A percentile compares a stretch with the other conserved stretches of the same genome.
Conservation (phyloP, 176 grass and related monocot species). For the Lolium perenne region DNA sequence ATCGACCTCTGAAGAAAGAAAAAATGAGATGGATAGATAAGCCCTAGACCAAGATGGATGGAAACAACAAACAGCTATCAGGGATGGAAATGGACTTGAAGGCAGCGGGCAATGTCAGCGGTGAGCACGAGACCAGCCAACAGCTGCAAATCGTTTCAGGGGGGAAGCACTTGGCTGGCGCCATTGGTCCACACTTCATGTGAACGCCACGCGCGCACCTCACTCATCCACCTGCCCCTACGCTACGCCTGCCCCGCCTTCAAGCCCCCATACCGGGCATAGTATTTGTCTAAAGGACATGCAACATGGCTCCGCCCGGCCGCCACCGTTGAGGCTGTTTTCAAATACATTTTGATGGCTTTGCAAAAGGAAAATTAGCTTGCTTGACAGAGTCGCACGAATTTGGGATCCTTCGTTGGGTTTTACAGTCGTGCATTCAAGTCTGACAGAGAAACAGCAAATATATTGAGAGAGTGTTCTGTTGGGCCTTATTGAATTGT, state of each 20-base stretch:
- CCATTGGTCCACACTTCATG: constrained; percentile 54
- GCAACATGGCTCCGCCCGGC: background rate
- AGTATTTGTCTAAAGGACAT: background rate
- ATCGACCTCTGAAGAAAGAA: background rate
- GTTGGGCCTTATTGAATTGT: background rate
- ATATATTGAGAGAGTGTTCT: background rate
- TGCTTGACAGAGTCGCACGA: no score
- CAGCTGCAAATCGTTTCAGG: constrained; percentile 55
- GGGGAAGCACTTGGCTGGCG: constrained; percentile 34
- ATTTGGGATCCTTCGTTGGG: background rate
- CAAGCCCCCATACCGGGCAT: no score
- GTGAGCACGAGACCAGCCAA: constrained; percentile 31
- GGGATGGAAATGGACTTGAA: background rate
- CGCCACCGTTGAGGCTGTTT: constrained; percentile 27
- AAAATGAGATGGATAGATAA: background rate
- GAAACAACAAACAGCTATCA: constrained; percentile 15
- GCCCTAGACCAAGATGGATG: background rate
- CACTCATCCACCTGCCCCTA: no score
- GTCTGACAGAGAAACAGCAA: no score
- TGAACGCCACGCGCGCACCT: constrained; percentile 45
- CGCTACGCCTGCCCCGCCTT: no score
- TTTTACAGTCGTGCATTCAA: background rate
- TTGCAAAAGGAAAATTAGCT: background rate
- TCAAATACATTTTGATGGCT: background rate
- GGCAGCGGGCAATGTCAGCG: constrained; percentile 20